Conservation (phyloP, 305 asterid species). For the Fraxinus dipetala region DNA sequence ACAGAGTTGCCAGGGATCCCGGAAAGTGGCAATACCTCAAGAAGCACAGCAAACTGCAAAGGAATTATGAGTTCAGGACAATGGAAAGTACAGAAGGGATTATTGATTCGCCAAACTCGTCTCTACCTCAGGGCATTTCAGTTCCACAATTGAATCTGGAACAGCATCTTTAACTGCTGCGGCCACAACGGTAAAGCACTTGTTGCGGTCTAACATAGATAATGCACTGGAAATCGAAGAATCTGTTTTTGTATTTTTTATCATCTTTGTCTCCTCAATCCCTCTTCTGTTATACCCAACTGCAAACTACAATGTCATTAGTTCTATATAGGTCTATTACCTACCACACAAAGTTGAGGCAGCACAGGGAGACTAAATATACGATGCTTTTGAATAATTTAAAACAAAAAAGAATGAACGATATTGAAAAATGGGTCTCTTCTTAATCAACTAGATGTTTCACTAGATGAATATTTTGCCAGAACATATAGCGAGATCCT, state of each 20-base stretch:
- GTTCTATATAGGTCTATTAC: background rate
- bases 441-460: background rate
- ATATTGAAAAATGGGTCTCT: background rate
- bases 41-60: constrained; percentile 39
- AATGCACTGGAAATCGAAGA: constrained; percentile 19
- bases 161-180: constrained; percentile 42
- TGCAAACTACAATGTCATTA: constrained; percentile 44
- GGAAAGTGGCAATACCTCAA: constrained; percentile 51
- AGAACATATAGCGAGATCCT: background rate
- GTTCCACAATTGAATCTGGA: constrained; percentile 41
- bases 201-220: constrained; percentile 37
- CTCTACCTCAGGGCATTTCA: constrained; percentile 46
- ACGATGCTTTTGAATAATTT: background rate
- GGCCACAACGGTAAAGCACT: constrained; percentile 45
- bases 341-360: background rate
- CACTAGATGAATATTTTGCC: background rate
- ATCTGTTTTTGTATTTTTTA: constrained; percentile 23
- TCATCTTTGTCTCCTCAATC: constrained; percentile 40
- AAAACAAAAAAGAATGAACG: background rate
- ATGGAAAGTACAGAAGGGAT: background rate
- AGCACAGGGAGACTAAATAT: background rate
- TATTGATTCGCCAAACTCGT: background rate
- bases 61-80: constrained; percentile 6
- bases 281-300: constrained; percentile 55
- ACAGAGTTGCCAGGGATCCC: constrained; percentile 32